Evolutionary conservation across 2,329 filamentous ascomycete species (phyloP), one percentile per base, ranked within the genome.

Genomic region (Aspergillus quadricinctus): DNA sequence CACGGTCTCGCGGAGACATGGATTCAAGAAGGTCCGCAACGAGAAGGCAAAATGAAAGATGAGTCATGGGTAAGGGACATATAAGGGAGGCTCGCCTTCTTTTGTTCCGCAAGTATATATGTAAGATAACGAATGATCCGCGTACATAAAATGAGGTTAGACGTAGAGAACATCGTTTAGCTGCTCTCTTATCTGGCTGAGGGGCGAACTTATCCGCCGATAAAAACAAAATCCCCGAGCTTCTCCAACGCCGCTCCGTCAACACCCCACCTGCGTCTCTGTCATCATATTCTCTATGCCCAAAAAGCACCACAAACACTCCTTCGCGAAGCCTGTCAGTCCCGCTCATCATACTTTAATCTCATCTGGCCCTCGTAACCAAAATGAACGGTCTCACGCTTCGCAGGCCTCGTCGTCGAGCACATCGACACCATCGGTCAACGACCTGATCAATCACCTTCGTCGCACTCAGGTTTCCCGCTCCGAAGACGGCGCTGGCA

Each of bases 1-100:
- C 82, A 86, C 49, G 88, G 86, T 8, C 75, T 92, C 28, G 90
- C 89, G 0, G 89, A 93, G 73, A 96, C 92, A 1, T 97, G 90
- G 88, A 78, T 82, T 37, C 73, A 76, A 61, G 84, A 84, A 66
- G 83, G 83, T 0, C 71, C 71, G 0, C 78, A 77, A 58, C 69
- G 73, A 35, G 81, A 83, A 62, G 84, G 84, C 2, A 78, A 77
- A 61, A 85, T 83, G 78, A 75, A 81, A 49, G 85, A 87, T 68
- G 83, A 81, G 27, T 86, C 82, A 56, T 82, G 80, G 72, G 80
- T 85, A 48, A 81, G 80, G 63, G 83, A 87, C 69, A 75, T 77
- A 37, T 85, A 66, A 75, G n/a, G 11, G 10, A 14, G 21, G 19
- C 14, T 21, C 35, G n/a, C 21, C 10, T 35, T 10, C 4, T 5